Percentiles rank a stretch among this genome's conserved stretches.
phyloP scores from a whole-genome alignment of 352 stramenopile species.

The Globisporangium okanoganense region DNA sequence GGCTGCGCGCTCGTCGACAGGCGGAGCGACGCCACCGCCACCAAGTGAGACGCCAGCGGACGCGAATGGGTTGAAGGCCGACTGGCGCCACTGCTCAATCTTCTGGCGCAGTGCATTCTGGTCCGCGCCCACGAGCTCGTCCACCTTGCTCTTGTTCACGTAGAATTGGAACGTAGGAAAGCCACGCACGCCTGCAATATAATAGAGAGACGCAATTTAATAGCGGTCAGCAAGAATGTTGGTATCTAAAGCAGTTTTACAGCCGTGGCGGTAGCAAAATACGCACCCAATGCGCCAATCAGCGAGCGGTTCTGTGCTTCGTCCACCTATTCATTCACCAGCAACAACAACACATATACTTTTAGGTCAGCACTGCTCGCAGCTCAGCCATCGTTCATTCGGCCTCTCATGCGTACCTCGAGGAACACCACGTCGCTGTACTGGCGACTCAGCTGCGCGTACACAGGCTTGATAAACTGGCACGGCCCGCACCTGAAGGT shows the following conservation, averaged over 20 bases:
- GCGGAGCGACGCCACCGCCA: slow-evolving; percentile 16
- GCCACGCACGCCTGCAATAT: slow-evolving; percentile 41
- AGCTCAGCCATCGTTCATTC: neutral
- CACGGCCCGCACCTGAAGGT: slow-evolving; percentile 64
- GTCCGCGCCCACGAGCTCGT: slow-evolving; percentile 85
- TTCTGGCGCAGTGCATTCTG: slow-evolving; percentile 78
- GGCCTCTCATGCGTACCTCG: slow-evolving; percentile 29
- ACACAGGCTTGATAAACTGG: slow-evolving; percentile 85
- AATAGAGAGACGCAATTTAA: too few species aligned
- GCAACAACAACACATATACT: neutral
- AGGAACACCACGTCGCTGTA: slow-evolving; percentile 89
- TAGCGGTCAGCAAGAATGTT: too few species aligned
- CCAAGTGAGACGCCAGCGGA: slow-evolving; percentile 67
- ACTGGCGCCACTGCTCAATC: slow-evolving; percentile 86
- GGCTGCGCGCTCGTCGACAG: slow-evolving; percentile 65
- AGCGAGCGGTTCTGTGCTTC: slow-evolving; percentile 84
- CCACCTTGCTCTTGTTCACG: slow-evolving; percentile 82
- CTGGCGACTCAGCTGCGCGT: slow-evolving; percentile 73
- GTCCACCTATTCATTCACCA: slow-evolving; percentile 33
- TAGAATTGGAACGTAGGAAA: slow-evolving; percentile 93
- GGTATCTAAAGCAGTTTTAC: too few species aligned
- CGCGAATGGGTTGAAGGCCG: slow-evolving; percentile 83
- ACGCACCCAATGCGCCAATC: slow-evolving; percentile 47
- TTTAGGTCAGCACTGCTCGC: neutral
- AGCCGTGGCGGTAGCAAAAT: too few species aligned